Evolutionary conservation across 257 asterid species (phyloP), one percentile per base, ranked within the genome.

Genomic region (Solanum infundibuliforme): DNA sequence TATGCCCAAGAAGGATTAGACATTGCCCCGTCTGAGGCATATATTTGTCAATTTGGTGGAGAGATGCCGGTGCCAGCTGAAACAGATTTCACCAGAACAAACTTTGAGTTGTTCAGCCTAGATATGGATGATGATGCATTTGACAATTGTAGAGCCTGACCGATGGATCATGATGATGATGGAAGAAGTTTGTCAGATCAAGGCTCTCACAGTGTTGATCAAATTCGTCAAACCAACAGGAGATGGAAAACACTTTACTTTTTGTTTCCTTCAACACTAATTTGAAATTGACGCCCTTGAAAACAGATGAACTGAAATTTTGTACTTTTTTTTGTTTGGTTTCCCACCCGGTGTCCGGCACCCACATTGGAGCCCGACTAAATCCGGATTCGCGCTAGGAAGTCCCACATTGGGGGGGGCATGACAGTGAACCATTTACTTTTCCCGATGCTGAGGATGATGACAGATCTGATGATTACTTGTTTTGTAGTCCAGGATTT

Each of bases 11-110:
- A 90, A 86, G 79, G 85, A 91, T 84, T 94, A 94, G 71, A 96
- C 95, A 90, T 96, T 95, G 46, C 99, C 98, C 48, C 91, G 94
- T 90, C 97, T 97, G 79, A 72, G 90, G 90, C 93, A 87, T 88
- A 95, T 96, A 66, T 94, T 52, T 90, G 89, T 87, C 95, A 91
- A 89, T 93, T 96, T 86, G 94, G 90, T 88, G 92, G 90, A 83
- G 96, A 93, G 89, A 92, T 88, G 86, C 91, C 60, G 87, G 92
- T 93, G 91, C 94, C 91, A 41, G 89, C 93, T 58, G 96, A 91
- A 86, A 86, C 93, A 77, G 89, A 88, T 87, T 87, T 89, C 95
- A 85, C 85, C 91, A 20, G 94, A 68, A 55, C 93, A 91, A 89
- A 93, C 73, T 87, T 58, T 79, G 94, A 84, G 90, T 87, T 83